Evolutionary conservation across 352 stramenopile genomes (phyloP).

Genomic region (Globisporangium acanthophoron): DNA sequence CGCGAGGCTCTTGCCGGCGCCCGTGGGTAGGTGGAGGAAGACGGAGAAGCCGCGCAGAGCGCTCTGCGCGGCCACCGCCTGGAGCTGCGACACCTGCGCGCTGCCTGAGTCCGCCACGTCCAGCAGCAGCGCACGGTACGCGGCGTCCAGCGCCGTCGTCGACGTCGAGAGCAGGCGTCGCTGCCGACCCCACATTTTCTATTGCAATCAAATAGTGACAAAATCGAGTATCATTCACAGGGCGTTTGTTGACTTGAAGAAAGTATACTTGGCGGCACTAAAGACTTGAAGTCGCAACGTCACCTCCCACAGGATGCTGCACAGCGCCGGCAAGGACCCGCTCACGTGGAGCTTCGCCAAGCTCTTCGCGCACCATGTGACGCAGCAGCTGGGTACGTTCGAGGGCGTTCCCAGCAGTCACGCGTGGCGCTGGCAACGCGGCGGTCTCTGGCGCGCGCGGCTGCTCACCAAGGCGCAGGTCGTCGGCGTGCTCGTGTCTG

Average conservation of each 20-base stretch:
- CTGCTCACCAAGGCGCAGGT: constrained; percentile 71
- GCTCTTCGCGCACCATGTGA: constrained; percentile 46
- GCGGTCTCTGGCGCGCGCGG: constrained; percentile 16
- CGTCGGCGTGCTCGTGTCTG: constrained; percentile 49
- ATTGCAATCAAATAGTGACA: no score
- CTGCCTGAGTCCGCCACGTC: constrained; percentile 15
- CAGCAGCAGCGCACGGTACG: constrained; percentile 32
- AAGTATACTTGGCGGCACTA: neutral
- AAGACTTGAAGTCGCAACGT: neutral
- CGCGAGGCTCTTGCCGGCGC: constrained; percentile 74
- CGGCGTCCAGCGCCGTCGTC: constrained; percentile 53
- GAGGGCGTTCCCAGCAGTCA: constrained; percentile 53
- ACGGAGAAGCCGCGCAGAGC: constrained; percentile 52
- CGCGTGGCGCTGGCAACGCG: constrained; percentile 31
- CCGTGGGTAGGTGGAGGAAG: constrained; percentile 72
- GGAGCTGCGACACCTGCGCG: constrained; percentile 24
- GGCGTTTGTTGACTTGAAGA: neutral
- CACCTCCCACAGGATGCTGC: neutral
- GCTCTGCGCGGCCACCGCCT: constrained; percentile 34
- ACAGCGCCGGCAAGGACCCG: constrained; percentile 23
- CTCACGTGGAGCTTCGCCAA: constrained; percentile 72
- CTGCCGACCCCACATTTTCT: constrained; percentile 11
- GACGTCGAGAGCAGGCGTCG: constrained; percentile 88
- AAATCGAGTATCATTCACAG: neutral
- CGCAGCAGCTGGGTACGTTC: constrained; percentile 31